Conservation (phyloP, 108 stramenopile species). For the Hondaea fermentalgiana region DNA sequence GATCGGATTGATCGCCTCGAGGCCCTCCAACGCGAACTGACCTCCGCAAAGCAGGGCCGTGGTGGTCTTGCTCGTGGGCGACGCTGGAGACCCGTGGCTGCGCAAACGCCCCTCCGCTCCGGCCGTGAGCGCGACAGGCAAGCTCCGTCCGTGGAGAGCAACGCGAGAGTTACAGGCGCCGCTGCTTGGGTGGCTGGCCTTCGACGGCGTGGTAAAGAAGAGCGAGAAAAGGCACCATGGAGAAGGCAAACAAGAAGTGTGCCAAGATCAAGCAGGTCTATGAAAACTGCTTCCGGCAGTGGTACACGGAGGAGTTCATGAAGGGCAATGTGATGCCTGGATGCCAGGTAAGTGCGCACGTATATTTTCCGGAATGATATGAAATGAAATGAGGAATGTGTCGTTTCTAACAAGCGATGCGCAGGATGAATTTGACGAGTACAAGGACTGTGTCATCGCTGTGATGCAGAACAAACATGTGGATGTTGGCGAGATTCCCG, state of each 20-base stretch:
- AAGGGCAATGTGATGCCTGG: background rate
- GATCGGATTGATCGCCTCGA: no score
- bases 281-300: background rate
- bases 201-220: no score
- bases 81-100: no score
- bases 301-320: constrained; percentile 19
- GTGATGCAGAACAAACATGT: background rate
- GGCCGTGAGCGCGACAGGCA: no score
- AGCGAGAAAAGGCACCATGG: background rate
- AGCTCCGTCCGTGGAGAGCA: no score
- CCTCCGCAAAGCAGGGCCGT: no score
- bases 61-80: no score
- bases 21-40: no score
- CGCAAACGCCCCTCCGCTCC: no score
- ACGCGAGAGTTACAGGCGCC: no score
- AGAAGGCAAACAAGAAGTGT: background rate
- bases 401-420: background rate
- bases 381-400: background rate
- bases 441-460: background rate
- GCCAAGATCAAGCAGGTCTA: constrained; percentile 18
- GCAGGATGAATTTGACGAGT: constrained; percentile 5
- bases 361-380: background rate
- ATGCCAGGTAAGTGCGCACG: background rate
- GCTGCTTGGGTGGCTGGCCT: no score
- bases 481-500: background rate